phyloP scores from a whole-genome alignment of 1,139 yeast genomes.

The Spencermartinsiella ligniputridi region DNA sequence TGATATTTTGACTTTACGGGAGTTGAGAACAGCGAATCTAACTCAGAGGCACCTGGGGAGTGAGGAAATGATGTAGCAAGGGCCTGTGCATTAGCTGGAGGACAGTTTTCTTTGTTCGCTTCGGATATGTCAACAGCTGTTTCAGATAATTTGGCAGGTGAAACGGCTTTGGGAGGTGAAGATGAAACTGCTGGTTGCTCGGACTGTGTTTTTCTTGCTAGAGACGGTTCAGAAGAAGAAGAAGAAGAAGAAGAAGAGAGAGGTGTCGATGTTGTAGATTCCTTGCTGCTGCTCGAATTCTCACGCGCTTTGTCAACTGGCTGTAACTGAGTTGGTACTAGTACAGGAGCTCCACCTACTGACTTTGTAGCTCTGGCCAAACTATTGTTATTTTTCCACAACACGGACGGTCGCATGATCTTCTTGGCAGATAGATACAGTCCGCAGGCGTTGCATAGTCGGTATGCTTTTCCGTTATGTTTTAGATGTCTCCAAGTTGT shows the following conservation, averaged over 20 bases:
- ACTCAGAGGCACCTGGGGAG: constrained; percentile 8
- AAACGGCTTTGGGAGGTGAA: background rate
- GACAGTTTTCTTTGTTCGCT: constrained; percentile 22
- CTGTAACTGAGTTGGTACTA: background rate
- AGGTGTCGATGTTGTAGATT: background rate
- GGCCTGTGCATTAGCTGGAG: constrained; percentile 9
- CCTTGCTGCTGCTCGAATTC: background rate
- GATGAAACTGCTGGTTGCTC: background rate
- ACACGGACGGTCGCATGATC: constrained; percentile 31
- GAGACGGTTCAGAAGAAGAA: background rate
- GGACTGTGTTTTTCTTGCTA: background rate
- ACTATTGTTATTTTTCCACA: constrained; percentile 26
- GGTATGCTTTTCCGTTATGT: constrained; percentile 12
- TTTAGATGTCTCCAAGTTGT: constrained; percentile 35
- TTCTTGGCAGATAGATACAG: constrained; percentile 31
- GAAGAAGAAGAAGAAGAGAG: background rate
- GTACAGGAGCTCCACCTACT: no score
- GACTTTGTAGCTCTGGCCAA: background rate
- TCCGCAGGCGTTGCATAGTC: constrained; percentile 38
- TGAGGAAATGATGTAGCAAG: constrained; percentile 10
- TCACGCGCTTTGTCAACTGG: background rate
- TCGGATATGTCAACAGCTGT: constrained; percentile 9
- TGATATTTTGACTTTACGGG: constrained; percentile 17
- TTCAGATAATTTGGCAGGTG: background rate
- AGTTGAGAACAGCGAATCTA: constrained; percentile 21